phyloP scores from a whole-genome alignment of 345 rosid genomes.

The Cardamine chenopodiifolia region DNA sequence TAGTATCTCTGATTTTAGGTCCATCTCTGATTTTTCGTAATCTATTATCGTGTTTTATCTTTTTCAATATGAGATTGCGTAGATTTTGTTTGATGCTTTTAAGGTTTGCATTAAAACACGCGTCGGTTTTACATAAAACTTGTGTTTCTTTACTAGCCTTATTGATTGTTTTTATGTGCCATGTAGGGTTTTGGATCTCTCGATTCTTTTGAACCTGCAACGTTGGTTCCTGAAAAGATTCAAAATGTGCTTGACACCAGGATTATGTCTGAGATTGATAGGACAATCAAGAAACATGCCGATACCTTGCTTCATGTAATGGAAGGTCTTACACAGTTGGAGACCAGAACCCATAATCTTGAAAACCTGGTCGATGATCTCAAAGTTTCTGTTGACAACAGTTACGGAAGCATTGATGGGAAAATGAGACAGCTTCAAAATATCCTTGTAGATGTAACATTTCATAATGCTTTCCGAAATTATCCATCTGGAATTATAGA shows the following conservation, averaged over 20 bases:
- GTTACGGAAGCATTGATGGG: slow-evolving; percentile 63
- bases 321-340: slow-evolving; percentile 73
- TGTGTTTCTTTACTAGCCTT: no score
- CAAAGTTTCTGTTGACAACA: slow-evolving; percentile 62
- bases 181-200: slow-evolving; percentile 58
- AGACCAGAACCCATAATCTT: slow-evolving; percentile 60
- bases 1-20: no score
- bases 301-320: slow-evolving; percentile 62
- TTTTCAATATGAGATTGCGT: no score
- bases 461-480: not conserved
- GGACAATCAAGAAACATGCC: slow-evolving; percentile 63
- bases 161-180: not conserved
- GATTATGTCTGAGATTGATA: slow-evolving; percentile 75
- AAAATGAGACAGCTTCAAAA: slow-evolving; percentile 69
- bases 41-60: no score
- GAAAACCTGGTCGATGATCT: slow-evolving; percentile 70
- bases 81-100: no score
- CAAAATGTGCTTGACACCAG: no score
- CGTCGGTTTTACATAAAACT: no score
- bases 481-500: not conserved
- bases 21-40: no score
- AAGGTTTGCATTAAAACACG: no score
- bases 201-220: slow-evolving; percentile 57
- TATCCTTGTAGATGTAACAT: slow-evolving; percentile 69
- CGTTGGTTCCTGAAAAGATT: no score